Conservation (phyloP, 345 rosid genomes). For the Anastatica hierochuntica region DNA sequence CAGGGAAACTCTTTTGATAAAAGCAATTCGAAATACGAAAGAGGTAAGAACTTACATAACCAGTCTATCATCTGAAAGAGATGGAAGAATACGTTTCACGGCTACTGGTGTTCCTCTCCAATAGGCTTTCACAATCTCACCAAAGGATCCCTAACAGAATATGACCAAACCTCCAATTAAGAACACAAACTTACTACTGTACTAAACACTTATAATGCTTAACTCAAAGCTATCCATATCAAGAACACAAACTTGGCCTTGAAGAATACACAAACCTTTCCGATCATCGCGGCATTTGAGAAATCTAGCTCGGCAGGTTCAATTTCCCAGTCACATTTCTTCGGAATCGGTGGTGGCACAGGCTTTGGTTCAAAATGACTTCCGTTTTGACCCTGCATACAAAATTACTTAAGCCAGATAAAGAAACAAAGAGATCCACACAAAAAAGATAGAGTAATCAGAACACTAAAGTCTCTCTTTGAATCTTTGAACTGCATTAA, state of each 20-base stretch:
- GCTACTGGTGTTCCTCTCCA: slow-evolving; percentile 99
- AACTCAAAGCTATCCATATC: neutral
- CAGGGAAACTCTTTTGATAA: neutral
- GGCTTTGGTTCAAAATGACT: slow-evolving; percentile 98
- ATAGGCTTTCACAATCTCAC: slow-evolving; percentile 84
- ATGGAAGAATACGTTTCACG: slow-evolving; percentile 93
- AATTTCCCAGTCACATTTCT: slow-evolving; percentile 99
- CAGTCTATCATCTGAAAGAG: slow-evolving; percentile 96
- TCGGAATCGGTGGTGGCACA: slow-evolving; percentile 90
- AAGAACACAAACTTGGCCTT: neutral
- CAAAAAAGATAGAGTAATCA: neutral
- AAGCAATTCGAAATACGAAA: neutral
- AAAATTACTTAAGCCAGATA: slow-evolving; percentile 1
- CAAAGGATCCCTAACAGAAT: slow-evolving; percentile 75
- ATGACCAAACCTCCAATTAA: too few species aligned
- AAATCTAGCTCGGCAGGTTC: slow-evolving; percentile 94
- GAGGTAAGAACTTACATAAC: slow-evolving; percentile 60
- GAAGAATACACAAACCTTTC: slow-evolving; percentile 53
- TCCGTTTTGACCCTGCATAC: slow-evolving; percentile 88
- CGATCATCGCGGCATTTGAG: slow-evolving; percentile 61
- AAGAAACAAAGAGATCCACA: neutral
- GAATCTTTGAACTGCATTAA: too few species aligned
- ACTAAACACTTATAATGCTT: neutral
- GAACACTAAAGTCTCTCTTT: neutral
- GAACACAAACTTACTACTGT: neutral